phyloP scores from a whole-genome alignment of 305 asterid genomes.

The Fraxinus paxiana region DNA sequence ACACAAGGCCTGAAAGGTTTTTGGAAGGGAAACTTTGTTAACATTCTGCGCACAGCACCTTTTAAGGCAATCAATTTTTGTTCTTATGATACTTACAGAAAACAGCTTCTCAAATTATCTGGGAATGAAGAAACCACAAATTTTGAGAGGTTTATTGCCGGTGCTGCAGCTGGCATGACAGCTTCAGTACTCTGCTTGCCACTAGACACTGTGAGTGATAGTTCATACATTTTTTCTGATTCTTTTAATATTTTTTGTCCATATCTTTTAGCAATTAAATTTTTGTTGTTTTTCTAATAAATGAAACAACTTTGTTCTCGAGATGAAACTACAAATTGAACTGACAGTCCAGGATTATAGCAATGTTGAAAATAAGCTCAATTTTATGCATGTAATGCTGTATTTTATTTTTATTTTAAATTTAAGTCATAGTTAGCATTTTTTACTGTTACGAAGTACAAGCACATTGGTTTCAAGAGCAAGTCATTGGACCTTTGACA shows the following conservation, averaged over 20 bases:
- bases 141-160: slow-evolving; percentile 75
- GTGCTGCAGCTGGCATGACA: slow-evolving; percentile 97
- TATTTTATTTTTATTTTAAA: neutral
- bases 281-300: neutral
- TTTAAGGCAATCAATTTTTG: slow-evolving; percentile 91
- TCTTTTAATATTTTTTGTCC: neutral
- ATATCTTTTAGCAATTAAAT: neutral
- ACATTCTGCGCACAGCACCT: slow-evolving; percentile 94
- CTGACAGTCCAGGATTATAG: neutral
- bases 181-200: slow-evolving; percentile 93
- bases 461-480: slow-evolving; percentile 1
- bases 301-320: slow-evolving; percentile 2
- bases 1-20: slow-evolving; percentile 93
- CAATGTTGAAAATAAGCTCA: slow-evolving; percentile 2
- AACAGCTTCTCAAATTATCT: slow-evolving; percentile 65
- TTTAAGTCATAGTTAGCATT: neutral
- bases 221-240: slow-evolving; percentile 1
- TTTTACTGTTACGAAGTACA: slow-evolving; percentile 11
- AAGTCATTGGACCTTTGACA: slow-evolving; percentile 1
- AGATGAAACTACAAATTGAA: neutral
- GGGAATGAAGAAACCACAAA: slow-evolving; percentile 79
- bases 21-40: slow-evolving; percentile 95
- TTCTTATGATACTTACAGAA: slow-evolving; percentile 84
- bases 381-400: neutral
- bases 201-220: slow-evolving; percentile 76